Conservation (phyloP, 2,329 filamentous ascomycete species). For the Cladosporium sp. region DNA sequence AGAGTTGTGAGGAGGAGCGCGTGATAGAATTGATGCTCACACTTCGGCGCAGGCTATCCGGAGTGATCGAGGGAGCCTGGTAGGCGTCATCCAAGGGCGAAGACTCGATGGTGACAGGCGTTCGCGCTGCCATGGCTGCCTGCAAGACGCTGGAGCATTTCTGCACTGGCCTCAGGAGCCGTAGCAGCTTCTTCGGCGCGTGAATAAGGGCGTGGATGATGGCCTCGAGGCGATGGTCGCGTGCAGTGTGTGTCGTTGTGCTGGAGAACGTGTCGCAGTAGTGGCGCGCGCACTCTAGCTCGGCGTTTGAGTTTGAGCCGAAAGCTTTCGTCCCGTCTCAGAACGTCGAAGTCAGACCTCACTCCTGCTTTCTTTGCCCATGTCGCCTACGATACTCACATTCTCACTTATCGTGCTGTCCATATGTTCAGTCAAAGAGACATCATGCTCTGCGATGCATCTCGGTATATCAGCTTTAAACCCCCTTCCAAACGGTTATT, state of each 20-base stretch:
- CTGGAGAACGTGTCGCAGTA: not conserved
- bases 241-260: constrained; percentile 1
- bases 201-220: not conserved
- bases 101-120: constrained; percentile 29
- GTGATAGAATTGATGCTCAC: not conserved
- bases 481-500: not conserved
- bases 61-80: constrained; percentile 24
- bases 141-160: constrained; percentile 20
- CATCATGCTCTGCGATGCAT: not conserved
- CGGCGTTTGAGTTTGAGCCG: not conserved
- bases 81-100: constrained; percentile 25
- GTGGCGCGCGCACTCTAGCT: constrained; percentile 6
- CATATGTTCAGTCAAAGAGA: not conserved
- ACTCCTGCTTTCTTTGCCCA: not conserved
- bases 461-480: not conserved
- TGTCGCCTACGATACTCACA: not conserved
- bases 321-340: not conserved
- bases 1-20: constrained; percentile 8
- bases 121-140: constrained; percentile 25
- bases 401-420: not conserved
- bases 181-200: constrained; percentile 14
- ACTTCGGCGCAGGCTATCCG: constrained; percentile 19
- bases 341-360: not conserved
- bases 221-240: not conserved
- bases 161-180: constrained; percentile 14